phyloP scores from a whole-genome alignment of 768 basidiomycete genomes.

The Chiua virens region DNA sequence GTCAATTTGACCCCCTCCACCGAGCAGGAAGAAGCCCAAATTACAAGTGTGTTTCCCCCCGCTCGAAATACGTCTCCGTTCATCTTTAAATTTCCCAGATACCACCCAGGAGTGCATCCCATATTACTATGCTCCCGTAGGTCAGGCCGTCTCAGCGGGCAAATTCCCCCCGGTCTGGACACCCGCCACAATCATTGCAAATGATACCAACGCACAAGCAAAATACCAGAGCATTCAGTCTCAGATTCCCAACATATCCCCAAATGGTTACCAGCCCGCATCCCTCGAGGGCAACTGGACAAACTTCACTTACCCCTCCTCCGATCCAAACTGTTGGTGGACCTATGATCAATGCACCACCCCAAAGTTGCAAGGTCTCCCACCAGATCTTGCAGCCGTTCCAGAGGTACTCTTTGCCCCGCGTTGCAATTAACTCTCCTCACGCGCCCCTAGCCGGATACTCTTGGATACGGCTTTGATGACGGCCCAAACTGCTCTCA shows the following conservation, averaged over 20 bases:
- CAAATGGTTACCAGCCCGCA: conserved; percentile 33
- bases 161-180: conserved; percentile 48
- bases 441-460: conserved; percentile 37
- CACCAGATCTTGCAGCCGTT: conserved; percentile 43
- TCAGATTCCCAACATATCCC: conserved; percentile 47
- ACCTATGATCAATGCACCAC: conserved; percentile 39
- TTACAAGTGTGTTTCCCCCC: conserved; percentile 30
- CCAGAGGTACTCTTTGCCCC: conserved; percentile 42
- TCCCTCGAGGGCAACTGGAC: conserved; percentile 33
- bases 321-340: conserved; percentile 54
- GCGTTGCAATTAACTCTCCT: not conserved
- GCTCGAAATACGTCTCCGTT: not conserved
- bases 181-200: conserved; percentile 42
- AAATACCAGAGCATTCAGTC: conserved; percentile 45
- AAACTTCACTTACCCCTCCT: conserved; percentile 33
- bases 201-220: conserved; percentile 41
- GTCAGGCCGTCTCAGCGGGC: conserved; percentile 25
- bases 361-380: conserved; percentile 46
- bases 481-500: conserved; percentile 68
- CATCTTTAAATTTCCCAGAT: conserved; percentile 28
- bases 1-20: not conserved
- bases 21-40: conserved; percentile 37
- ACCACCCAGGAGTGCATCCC: conserved; percentile 40
- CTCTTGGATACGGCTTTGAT: conserved; percentile 61
- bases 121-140: conserved; percentile 42